phyloP scores from a whole-genome alignment of 2,329 filamentous ascomycete genomes.

The Paramyrothecium sp. region DNA sequence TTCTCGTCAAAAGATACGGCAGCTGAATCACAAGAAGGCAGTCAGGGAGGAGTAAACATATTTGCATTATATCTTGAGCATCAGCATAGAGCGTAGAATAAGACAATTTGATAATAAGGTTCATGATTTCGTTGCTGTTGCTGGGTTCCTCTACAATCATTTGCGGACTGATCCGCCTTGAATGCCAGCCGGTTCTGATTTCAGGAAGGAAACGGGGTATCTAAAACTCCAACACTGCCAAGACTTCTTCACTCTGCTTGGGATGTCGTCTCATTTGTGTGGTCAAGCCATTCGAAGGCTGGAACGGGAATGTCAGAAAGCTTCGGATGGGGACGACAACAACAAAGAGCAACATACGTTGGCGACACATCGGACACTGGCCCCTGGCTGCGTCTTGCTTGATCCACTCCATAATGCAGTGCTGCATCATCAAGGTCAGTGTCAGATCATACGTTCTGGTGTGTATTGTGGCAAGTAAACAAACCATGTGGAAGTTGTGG shows the following conservation, averaged over 20 bases:
- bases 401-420: slow-evolving; percentile 95
- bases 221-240: too few species aligned
- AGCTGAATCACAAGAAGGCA: neutral
- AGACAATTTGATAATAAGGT: too few species aligned
- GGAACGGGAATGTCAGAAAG: slow-evolving; percentile 7
- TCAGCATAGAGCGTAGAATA: neutral
- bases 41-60: neutral
- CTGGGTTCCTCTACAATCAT: too few species aligned
- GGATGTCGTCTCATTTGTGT: slow-evolving; percentile 26
- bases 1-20: neutral
- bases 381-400: slow-evolving; percentile 91
- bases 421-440: slow-evolving; percentile 47
- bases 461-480: slow-evolving; percentile 13
- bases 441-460: neutral
- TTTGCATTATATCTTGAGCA: neutral
- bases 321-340: neutral
- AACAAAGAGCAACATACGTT: slow-evolving; percentile 59
- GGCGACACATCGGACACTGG: slow-evolving; percentile 96
- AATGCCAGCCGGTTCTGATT: too few species aligned
- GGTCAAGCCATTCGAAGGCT: slow-evolving; percentile 42
- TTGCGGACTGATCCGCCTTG: too few species aligned
- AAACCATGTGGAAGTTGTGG: slow-evolving; percentile 96
- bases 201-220: too few species aligned
- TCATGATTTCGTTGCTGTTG: too few species aligned
- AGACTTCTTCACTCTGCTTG: slow-evolving; percentile 15